A percentile compares a stretch with the other conserved stretches of the same genome.
These are phyloP conservation scores for Candida sp. DNA, from an alignment of 1,139 yeast genomes.

Conservation along the genomic window DNA sequence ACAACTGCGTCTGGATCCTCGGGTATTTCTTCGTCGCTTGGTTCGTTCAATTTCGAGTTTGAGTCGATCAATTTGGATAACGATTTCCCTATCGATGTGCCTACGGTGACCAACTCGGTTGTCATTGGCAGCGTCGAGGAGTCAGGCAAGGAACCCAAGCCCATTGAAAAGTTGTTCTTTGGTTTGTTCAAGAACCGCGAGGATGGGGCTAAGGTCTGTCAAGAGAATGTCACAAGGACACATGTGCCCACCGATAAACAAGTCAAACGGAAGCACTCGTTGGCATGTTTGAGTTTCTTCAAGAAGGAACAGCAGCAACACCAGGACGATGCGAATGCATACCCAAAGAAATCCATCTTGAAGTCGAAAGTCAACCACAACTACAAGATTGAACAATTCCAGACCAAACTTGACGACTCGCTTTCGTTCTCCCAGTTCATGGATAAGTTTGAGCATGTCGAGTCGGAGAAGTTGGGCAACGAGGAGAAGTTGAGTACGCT, in stretches of 20 bases:
- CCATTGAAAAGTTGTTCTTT: not conserved
- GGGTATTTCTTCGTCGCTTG: conserved; percentile 1
- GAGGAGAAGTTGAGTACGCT: conserved; percentile 18
- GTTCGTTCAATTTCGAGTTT: conserved; percentile 11
- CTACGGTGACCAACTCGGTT: not conserved
- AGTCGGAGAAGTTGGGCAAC: conserved; percentile 19
- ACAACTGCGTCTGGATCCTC: not conserved
- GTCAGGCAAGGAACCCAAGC: not conserved
- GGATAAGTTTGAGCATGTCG: conserved; percentile 22
- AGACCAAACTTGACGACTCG: conserved; percentile 19
- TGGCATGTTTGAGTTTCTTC: conserved; percentile 6
- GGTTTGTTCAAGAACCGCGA: not conserved
- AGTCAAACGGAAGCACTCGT: conserved; percentile 8
- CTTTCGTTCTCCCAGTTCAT: conserved; percentile 14
- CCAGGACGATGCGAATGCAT: not conserved
- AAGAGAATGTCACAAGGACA: not conserved
- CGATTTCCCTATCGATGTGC: not conserved
- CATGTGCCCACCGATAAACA: not conserved
- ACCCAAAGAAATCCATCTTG: conserved; percentile 21
- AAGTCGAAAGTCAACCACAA: conserved; percentile 25
- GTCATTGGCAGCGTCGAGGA: not conserved
- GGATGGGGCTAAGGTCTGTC: not conserved
- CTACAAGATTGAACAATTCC: conserved; percentile 21
- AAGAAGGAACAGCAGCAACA: conserved; percentile 1
- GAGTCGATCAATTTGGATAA: conserved; percentile 8